A percentile compares a stretch with the other conserved stretches of the same genome.
phyloP scores from a whole-genome alignment of 2,329 filamentous ascomycete genomes.

The Pestalotiopsis sp. region DNA sequence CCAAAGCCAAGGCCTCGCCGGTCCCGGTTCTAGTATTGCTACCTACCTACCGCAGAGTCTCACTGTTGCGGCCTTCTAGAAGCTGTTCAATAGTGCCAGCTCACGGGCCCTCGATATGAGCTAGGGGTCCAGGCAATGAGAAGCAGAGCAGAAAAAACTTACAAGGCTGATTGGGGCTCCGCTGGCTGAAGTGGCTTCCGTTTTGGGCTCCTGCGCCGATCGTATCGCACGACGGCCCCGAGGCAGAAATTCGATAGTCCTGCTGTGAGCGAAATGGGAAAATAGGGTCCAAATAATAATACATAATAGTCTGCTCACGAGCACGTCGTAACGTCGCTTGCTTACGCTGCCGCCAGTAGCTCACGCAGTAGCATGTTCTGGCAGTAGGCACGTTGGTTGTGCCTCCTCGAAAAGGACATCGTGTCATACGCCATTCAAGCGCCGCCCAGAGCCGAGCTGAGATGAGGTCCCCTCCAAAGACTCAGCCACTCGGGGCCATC shows the following conservation, averaged over 20 bases:
- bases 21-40: neutral
- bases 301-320: neutral
- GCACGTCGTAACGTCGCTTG: neutral
- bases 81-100: constrained; percentile 6
- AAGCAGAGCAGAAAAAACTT: neutral
- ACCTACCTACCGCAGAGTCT: neutral
- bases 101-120: neutral
- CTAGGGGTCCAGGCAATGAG: neutral
- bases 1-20: neutral
- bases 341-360: neutral
- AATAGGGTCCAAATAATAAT: neutral
- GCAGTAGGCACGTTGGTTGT: neutral
- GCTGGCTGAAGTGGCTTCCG: neutral
- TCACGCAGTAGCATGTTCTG: neutral
- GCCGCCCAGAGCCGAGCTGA: neutral
- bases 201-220: neutral
- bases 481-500: neutral
- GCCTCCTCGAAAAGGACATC: neutral
- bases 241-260: neutral
- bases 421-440: neutral
- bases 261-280: neutral
- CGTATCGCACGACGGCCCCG: neutral
- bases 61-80: constrained; percentile 10
- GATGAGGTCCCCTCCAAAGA: neutral
- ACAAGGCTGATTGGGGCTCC: neutral